Conservation (phyloP, 768 basidiomycete species). For the Auricularia heimuer region DNA sequence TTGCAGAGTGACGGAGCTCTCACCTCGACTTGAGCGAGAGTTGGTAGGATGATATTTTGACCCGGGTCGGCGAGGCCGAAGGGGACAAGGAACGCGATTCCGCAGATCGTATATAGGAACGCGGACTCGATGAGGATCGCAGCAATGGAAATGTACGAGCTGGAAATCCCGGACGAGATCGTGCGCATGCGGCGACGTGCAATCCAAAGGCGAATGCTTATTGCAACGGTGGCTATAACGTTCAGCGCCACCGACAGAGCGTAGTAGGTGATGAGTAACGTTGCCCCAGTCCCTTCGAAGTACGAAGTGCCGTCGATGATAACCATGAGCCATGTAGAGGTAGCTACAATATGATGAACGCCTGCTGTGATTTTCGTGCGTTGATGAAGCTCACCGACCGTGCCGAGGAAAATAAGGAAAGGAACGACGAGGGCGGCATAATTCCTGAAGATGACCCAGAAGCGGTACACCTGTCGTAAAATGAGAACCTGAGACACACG, state of each 20-base stretch:
- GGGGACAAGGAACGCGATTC: conserved; percentile 23
- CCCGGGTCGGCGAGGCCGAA: conserved; percentile 18
- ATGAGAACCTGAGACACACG: not conserved
- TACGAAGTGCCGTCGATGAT: not conserved
- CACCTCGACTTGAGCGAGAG: conserved; percentile 21
- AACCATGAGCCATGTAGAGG: not conserved
- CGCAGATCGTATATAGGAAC: conserved; percentile 17
- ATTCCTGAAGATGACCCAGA: conserved; percentile 24
- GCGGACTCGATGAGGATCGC: conserved; percentile 31
- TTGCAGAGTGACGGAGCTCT: not conserved
- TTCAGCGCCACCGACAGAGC: conserved; percentile 15
- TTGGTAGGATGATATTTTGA: conserved; percentile 24
- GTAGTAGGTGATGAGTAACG: conserved; percentile 13
- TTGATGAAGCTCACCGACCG: conserved; percentile 11
- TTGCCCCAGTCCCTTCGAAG: not conserved
- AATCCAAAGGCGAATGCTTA: conserved; percentile 15
- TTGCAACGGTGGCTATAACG: conserved; percentile 13
- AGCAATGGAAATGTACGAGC: conserved; percentile 18
- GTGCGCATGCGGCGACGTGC: conserved; percentile 12
- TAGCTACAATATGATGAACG: not conserved
- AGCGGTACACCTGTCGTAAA: conserved; percentile 27
- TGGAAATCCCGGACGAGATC: not conserved
- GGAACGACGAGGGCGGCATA: conserved; percentile 13
- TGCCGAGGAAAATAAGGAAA: conserved; percentile 15
- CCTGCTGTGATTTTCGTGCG: not conserved